Base-by-base conservation (phyloP, 1,139 yeast genomes). In the Sugiyamaella japonica region DNA sequence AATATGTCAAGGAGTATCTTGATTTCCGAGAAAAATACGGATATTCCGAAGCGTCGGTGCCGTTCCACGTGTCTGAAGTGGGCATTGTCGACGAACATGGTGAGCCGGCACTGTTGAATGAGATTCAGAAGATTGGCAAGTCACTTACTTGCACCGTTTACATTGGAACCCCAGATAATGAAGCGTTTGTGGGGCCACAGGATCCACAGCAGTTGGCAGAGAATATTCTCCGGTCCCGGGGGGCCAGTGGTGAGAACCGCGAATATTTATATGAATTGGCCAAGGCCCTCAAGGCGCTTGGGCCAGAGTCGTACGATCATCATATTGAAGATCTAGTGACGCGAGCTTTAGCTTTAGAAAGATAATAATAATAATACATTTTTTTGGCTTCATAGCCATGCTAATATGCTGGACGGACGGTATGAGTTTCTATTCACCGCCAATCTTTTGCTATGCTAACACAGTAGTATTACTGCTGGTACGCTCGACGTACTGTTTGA, bases 11-110 rank as follows among this genome's bases (percentile, higher is more conserved):
- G 41, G 83, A 79, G 13, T 86, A 89, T 62, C 75, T 91, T 45
- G 95, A 90, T 64, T 76, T 83, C 15, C 75, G 98, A 51, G 98
- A 91, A 65, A 89, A 90, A 67, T 90, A 89, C 65, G 98, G 98
- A 0, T 91, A 91, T 69, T 76, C 89, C 0, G 74, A 82, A 1
- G 89, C 86, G 61, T 71, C 75, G n/a, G 85, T 90, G 1, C 82
- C 83, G 1, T 89, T 89, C 66, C 78, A 79, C 58, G 73, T 85
- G 10, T 70, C 74, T n/a, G 66, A 69, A 2, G 67, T 69, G 1
- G 62, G 69, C 58, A 7, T 58, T 64, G n/a, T 63, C 61, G 54
- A 54, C 20, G 64, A 61, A 1, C 61, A 64, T 31, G 48, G 44
- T 8, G 13, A 40, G 7, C 43, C 48, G 8, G 51, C 34, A 8